Evolutionary conservation across 345 rosid species (phyloP).

Genomic region (Populus nigra): DNA sequence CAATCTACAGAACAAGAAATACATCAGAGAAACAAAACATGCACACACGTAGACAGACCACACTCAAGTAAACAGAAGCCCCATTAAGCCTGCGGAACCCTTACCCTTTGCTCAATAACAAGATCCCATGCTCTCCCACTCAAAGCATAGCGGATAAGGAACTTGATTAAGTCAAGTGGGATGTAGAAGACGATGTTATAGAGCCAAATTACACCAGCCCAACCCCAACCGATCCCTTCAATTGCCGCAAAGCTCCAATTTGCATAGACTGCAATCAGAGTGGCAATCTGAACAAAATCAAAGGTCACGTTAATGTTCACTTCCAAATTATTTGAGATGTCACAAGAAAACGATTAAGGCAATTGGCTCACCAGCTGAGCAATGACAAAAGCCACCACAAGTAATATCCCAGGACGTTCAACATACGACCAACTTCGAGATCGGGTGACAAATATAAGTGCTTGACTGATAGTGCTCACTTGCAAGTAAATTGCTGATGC

Average conservation of each 20-base stretch:
- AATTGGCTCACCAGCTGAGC: constrained; percentile 84
- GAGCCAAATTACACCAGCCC: constrained; percentile 99
- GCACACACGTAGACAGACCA: not conserved
- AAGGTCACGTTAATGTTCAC: constrained; percentile 8
- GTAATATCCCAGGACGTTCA: constrained; percentile 88
- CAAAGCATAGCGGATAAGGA: constrained; percentile 82
- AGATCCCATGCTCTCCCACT: constrained; percentile 99
- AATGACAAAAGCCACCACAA: constrained; percentile 65
- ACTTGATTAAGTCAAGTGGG: constrained; percentile 90
- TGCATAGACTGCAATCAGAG: constrained; percentile 93
- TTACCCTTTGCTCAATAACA: constrained; percentile 96
- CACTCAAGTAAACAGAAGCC: not conserved
- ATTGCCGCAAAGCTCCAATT: constrained; percentile 93
- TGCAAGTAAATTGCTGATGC: constrained; percentile 95
- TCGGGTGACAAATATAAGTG: constrained; percentile 92
- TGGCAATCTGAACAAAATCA: constrained; percentile 64
- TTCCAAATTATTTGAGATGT: constrained; percentile 1
- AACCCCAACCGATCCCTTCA: constrained; percentile 99
- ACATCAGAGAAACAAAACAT: constrained; percentile 6
- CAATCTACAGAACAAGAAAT: constrained; percentile 58
- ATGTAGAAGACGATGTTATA: constrained; percentile 79
- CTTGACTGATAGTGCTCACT: constrained; percentile 96
- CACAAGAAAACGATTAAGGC: not conserved
- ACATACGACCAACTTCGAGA: constrained; percentile 93
- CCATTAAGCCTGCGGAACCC: constrained; percentile 12